Base-by-base conservation (phyloP, 148 eudicot species). In the Fagopyrum homotropicum region DNA sequence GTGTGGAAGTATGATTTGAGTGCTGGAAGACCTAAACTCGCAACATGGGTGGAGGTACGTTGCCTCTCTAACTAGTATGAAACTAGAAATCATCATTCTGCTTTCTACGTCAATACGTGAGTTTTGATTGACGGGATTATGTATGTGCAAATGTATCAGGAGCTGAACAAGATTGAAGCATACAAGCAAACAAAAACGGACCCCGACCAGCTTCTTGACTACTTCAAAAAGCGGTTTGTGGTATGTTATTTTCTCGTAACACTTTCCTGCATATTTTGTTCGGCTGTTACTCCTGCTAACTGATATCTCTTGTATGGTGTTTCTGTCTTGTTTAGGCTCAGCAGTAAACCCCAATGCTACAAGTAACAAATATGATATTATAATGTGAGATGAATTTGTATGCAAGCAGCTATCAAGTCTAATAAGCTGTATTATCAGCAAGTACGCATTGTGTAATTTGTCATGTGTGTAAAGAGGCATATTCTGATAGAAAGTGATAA, bases 41-140 rank as follows among this genome's bases (percentile, higher is more conserved):
- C 79, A 77, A 45, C 82, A 45, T 86, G 89, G 89, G 66, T 84
- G 52, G 79, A 85, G 88, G 88, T 83, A 78, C 52, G 45, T 63
- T 74, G 4, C 19, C 57, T 12, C 57, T 14, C n/a, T 52, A 52
- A 52, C n/a, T 4, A 35, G 40, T 35, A 35, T 35, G 40, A 4
- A 49, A 49, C 14, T 49, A 49, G 4, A 56, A n/a, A 56, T n/a
- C 29, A 22, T 19, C 17, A 26, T 56, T 56, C 7, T 56, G 1
- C 26, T 16, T n/a, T 17, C 29, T 56, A n/a, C 6, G n/a, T n/a
- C 19, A 56, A 3, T 56, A 12, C 29, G 17, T 56, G 61, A 9
- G 26, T 56, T 56, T 12, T 56, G 8, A 7, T n/a, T 56, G 61
- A 56, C 29, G 26, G 26, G 22, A 60, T 22, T 19, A 54, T 44